Base-by-base conservation (phyloP, 441 rosid species). In the Raphanus hybrid region DNA sequence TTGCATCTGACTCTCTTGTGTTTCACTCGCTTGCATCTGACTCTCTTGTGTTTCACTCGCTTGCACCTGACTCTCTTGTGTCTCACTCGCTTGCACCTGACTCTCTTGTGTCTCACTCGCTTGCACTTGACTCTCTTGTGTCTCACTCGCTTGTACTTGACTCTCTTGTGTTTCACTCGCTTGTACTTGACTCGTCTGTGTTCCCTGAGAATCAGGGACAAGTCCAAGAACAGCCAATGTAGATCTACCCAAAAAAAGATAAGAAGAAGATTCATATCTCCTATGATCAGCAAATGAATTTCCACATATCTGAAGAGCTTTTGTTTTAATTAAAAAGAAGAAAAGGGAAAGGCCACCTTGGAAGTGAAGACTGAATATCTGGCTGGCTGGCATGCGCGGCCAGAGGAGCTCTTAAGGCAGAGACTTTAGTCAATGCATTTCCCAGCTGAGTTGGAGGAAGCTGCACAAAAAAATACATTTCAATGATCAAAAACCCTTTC, bases 361-460 rank as follows among this genome's bases (percentile, higher is more conserved):
- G 98, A 74, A 96, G 92, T 74, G 96, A 85, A 76, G 95, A 83
- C 73, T 83, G 93, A 76, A 92, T 81, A 77, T 86, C 84, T 26
- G 89, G 90, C 82, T 91, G 97, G 89, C 90, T 91, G 62, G 99
- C 97, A 85, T 94, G 91, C 48, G 87, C 92, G 48, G 85, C 87
- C 80, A 92, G 85, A 70, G 98, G 98, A 83, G 94, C 93, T 82
- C 84, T 92, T 57, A 96, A 86, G 16, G 88, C 86, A 0, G 88
- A 75, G 27, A 82, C 85, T 79, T 89, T 89, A 80, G 88, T 88
- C 87, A 96, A 83, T 66, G 98, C 98, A 81, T 87, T 94, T 85
- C 88, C 98, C 64, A 96, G 84, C 80, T 94, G 99, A 20, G 92
- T 92, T 16, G 99, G 90, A 83, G 99, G 99, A 69, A 96, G 87